Evolutionary conservation across 768 basidiomycete species (phyloP), one percentile per base, ranked within the genome.

Genomic region (Clitopilus hobsonii): DNA sequence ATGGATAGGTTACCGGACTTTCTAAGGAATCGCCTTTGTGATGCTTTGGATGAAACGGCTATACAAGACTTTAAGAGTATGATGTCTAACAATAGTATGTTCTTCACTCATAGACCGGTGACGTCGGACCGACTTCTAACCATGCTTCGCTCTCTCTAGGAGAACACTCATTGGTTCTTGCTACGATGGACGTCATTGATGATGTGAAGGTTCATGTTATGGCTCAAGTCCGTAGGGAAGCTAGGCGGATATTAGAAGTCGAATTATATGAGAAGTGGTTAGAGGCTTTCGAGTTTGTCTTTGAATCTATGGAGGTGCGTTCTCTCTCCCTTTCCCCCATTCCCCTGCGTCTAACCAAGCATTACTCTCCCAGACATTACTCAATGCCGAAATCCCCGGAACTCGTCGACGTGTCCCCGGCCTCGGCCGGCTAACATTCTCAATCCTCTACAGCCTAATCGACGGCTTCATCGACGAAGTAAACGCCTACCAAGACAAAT

Each of bases 241-340:
- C 63, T 25, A 59, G 57, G 18, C 71, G 67, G 60, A 66, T 70
- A 24, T 62, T 78, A 10, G 73, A 76, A 56, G 74, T 72, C 0
- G 76, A 79, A 56, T 59, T 79, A 25, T 79, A 76, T 61, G 59
- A 72, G 36, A 65, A 68, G 48, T 79, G 76, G 77, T 57, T 78
- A 30, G 61, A 71, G 36, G 73, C 71, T 28, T 62, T 72, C 14
- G 65, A 74, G 14, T 74, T 72, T 57, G 72, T 74, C 11, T 59
- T 71, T 16, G 62, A 58, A 26, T 76, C 70, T 6, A 58, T 77
- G 8, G 65, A 74, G 61, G 77, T 78, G 38, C 36, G 71, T 60
- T 3, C 23, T 50, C 22, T 6, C 16, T 30, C 16, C 5, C 41
- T 8, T 25, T 1, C 16, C 36, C 23, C 25, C 55, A 26, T 32